These are phyloP conservation scores for Aureobasidium sp. DNA, from an alignment of 2,329 filamentous ascomycete species.

Conservation along the genomic window DNA sequence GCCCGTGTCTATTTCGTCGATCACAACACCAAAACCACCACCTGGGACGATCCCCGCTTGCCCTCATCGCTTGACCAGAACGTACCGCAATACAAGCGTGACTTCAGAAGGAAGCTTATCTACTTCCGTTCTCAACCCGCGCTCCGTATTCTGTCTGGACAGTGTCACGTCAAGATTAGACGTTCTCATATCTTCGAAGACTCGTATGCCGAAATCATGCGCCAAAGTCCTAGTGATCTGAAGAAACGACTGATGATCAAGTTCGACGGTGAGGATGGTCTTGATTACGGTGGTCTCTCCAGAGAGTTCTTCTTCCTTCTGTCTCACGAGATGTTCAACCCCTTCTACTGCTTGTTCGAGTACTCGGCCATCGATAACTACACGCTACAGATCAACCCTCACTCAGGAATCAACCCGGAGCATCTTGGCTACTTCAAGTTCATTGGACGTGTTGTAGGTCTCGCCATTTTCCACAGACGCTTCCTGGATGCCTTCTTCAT, in stretches of 20 bases:
- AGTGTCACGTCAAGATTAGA: slow-evolving; percentile 96
- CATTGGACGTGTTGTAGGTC: slow-evolving; percentile 90
- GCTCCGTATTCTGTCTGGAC: slow-evolving; percentile 86
- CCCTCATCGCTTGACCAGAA: slow-evolving; percentile 96
- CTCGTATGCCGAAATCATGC: slow-evolving; percentile 96
- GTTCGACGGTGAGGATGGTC: slow-evolving; percentile 94
- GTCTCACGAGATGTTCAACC: slow-evolving; percentile 99
- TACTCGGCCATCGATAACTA: slow-evolving; percentile 99
- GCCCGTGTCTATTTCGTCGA: slow-evolving; percentile 98
- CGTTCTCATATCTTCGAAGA: slow-evolving; percentile 98
- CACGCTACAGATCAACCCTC: slow-evolving; percentile 98
- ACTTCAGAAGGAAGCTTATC: slow-evolving; percentile 95
- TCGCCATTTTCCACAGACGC: slow-evolving; percentile 95
- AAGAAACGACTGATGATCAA: slow-evolving; percentile 99
- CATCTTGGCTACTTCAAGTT: slow-evolving; percentile 99
- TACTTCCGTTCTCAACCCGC: slow-evolving; percentile 99
- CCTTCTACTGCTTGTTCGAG: slow-evolving; percentile 98
- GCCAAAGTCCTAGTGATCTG: slow-evolving; percentile 86
- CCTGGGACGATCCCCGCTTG: slow-evolving; percentile 93
- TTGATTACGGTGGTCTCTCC: slow-evolving; percentile 96
- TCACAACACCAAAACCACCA: slow-evolving; percentile 99
- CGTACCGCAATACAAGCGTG: slow-evolving; percentile 98
- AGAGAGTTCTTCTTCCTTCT: slow-evolving; percentile 99
- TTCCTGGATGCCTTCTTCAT: slow-evolving; percentile 99
- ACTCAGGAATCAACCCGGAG: slow-evolving; percentile 98